Conservation (phyloP, 305 asterid genomes). For the Fraxinus dipetala region DNA sequence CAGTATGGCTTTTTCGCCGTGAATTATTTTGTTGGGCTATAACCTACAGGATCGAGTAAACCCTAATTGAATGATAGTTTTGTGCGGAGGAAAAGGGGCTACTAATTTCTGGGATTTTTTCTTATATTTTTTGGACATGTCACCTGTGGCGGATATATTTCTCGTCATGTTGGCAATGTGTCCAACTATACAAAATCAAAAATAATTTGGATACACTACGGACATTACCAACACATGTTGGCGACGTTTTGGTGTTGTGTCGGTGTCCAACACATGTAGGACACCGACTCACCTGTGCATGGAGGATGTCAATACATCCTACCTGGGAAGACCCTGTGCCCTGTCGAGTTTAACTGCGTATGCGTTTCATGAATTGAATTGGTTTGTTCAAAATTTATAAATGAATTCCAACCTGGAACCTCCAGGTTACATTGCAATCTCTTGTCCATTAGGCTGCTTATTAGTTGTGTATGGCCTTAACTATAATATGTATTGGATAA, state of each 20-base stretch:
- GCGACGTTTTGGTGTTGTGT: neutral
- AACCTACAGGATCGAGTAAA: neutral
- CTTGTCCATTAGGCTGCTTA: neutral
- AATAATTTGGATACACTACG: neutral
- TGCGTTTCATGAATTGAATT: neutral
- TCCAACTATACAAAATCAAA: neutral
- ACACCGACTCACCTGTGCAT: neutral
- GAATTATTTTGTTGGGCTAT: neutral
- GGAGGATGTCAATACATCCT: neutral
- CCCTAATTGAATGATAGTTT: neutral
- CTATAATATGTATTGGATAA: neutral
- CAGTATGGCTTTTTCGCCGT: slow-evolving; percentile 9
- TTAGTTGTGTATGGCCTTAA: neutral
- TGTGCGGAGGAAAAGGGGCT: neutral
- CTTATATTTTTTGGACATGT: neutral
- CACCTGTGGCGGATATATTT: neutral
- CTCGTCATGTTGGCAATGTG: neutral
- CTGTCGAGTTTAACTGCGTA: neutral
- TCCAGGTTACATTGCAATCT: neutral
- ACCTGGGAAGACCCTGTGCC: neutral
- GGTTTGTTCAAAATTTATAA: neutral
- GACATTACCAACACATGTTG: neutral
- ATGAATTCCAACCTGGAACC: neutral
- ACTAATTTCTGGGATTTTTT: neutral
- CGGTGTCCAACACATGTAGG: neutral